Base-by-base conservation (phyloP, 2,329 filamentous ascomycete genomes). In the Penicillium sp. region DNA sequence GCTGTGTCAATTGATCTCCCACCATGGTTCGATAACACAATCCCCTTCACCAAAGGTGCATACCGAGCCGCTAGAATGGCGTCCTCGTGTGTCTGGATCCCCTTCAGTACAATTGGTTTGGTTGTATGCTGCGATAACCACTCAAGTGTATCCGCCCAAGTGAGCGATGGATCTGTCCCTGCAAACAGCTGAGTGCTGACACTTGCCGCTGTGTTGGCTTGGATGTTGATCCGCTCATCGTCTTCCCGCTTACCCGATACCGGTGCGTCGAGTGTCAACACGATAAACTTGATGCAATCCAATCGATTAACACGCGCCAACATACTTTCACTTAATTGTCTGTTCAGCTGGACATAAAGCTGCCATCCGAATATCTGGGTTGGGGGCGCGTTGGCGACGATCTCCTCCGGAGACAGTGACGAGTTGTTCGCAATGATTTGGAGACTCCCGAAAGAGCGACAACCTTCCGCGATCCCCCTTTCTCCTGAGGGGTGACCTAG, bases 51-150 rank as follows among this genome's bases (percentile, higher is more conserved):
- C 64, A 90, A 87, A 2, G 86, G 85, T 27, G 90, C 84, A 70
- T 87, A 80, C 59, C 86, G 81, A 10, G 87, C 85, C 2, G 93
- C 93, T 54, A 96, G 79, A 70, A 89, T 90, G 0, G 91, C 93
- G 70, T 97, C 94, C 77, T 97, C 93, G 68, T 96, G 91, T 15
- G 92, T 94, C 76, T 97, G 93, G n/a, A 97, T 72, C 19, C 93
- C 93, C 81, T 97, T 97, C 49, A 97, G 81, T 38, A 97, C 86
- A 61, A 97, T 91, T 1, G 93, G 93, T 66, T 97, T 82, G 52
- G 87, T 79, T 0, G 93, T 97, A 66, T 96, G 90, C 73, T 86
- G 79, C 12, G 84, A 82, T 62, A 97, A 80, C 93, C 94, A 97
- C 10, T 90, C 86, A 59, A 96, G 78, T 10, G 89, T 91, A 50